These are phyloP conservation scores for Plantago coronopus DNA, from an alignment of 305 asterid genomes.

Conservation along the genomic window DNA sequence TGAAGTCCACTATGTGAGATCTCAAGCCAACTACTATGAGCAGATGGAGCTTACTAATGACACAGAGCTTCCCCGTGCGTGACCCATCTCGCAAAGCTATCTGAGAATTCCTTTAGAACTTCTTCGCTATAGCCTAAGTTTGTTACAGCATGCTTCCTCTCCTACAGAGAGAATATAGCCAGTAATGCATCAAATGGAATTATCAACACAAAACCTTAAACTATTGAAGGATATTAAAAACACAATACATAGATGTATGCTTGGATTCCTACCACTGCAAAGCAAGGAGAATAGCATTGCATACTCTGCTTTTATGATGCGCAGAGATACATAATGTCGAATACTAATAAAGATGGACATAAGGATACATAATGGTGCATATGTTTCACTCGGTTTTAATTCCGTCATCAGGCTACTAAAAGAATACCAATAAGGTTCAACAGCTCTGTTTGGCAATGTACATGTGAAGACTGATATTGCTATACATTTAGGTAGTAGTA, in stretches of 20 bases:
- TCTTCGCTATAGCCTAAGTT: constrained; percentile 45
- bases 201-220: background rate
- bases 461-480: too few relatives aligned
- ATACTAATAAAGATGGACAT: too few relatives aligned
- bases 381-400: too few relatives aligned
- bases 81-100: constrained; percentile 82
- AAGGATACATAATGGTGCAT: too few relatives aligned
- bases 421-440: too few relatives aligned
- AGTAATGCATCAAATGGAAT: constrained; percentile 19
- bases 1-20: background rate
- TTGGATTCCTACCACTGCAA: background rate
- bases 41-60: constrained; percentile 30
- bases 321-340: too few relatives aligned
- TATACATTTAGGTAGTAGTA: too few relatives aligned
- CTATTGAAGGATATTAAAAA: too few relatives aligned
- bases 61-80: constrained; percentile 67
- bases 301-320: background rate
- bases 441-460: too few relatives aligned
- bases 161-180: constrained; percentile 7
- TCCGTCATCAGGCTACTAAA: too few relatives aligned
- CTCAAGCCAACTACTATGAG: constrained; percentile 12
- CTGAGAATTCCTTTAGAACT: constrained; percentile 72
- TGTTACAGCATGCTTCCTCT: constrained; percentile 33
- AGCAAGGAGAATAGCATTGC: background rate
- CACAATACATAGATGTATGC: too few relatives aligned